These are phyloP conservation scores for Botrytis cinerea DNA, from an alignment of 2,329 filamentous ascomycete genomes.

Conservation along the genomic window DNA sequence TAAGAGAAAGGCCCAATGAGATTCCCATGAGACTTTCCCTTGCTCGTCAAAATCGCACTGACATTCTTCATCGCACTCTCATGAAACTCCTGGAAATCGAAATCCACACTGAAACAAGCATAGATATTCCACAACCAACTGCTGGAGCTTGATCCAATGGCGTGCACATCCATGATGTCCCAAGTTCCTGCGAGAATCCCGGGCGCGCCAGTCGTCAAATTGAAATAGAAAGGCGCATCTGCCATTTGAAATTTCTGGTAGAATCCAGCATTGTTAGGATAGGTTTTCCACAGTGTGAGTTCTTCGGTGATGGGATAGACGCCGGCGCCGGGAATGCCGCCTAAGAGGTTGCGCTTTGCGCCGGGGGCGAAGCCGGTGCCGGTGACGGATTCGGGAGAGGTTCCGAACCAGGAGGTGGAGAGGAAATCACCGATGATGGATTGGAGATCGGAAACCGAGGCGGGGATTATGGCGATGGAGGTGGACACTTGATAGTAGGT, in stretches of 20 bases:
- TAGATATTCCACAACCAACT: conserved; percentile 22
- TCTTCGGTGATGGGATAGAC: conserved; percentile 10
- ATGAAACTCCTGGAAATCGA: conserved; percentile 10
- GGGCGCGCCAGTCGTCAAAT: neutral
- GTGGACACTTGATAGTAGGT: conserved; percentile 11
- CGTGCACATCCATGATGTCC: conserved; percentile 13
- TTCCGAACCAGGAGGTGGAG: conserved; percentile 9
- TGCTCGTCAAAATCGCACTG: neutral
- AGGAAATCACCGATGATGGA: conserved; percentile 7
- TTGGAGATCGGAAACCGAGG: neutral
- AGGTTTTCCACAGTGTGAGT: neutral
- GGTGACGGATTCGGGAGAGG: neutral
- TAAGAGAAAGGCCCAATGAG: neutral
- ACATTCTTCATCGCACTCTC: conserved; percentile 18
- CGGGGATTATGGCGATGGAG: neutral
- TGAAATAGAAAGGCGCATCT: conserved; percentile 1
- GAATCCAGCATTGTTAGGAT: neutral
- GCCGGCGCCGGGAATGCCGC: conserved; percentile 4
- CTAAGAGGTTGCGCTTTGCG: neutral
- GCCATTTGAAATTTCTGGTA: conserved; percentile 16
- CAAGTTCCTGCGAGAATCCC: neutral
- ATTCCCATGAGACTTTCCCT: neutral
- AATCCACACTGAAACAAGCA: conserved; percentile 14
- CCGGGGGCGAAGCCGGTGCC: neutral
- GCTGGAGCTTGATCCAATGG: neutral